Conservation (phyloP, 208 protist species). For the Tritrichomonas musculus region DNA sequence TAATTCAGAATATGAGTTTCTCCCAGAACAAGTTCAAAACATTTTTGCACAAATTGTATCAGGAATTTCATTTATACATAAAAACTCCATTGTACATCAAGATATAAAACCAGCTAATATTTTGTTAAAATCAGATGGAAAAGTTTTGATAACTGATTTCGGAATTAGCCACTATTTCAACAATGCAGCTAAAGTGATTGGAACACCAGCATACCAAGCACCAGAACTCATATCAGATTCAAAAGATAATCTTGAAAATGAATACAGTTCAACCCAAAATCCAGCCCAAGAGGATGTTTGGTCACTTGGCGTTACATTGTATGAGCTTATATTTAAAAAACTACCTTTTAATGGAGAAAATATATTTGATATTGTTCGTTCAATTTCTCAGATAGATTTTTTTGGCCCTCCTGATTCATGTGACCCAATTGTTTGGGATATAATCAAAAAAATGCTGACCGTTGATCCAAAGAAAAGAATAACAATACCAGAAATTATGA, state of each 20-base stretch:
- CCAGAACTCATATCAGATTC: background rate
- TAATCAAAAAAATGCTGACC: background rate
- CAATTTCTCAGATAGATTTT: background rate
- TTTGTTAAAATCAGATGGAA: background rate
- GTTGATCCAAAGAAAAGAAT: too few relatives aligned
- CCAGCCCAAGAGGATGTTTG: background rate
- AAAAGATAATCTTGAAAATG: background rate
- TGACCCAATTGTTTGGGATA: background rate
- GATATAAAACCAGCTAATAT: conserved; percentile 27
- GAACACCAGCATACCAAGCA: background rate
- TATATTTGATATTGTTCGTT: background rate
- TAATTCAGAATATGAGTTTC: background rate
- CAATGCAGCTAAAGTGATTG: background rate
- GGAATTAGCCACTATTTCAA: background rate
- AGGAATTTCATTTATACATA: background rate
- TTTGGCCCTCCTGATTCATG: background rate
- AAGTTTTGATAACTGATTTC: background rate
- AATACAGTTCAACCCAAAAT: background rate
- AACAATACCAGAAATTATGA: background rate
- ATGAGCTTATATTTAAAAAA: background rate
- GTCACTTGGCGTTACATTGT: background rate
- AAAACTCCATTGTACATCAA: background rate
- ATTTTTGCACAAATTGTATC: background rate
- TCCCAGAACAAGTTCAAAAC: background rate
- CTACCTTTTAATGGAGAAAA: background rate